Evolutionary conservation across 2,329 filamentous ascomycete species (phyloP).

Genomic region (Cladophialophora yegresii): DNA sequence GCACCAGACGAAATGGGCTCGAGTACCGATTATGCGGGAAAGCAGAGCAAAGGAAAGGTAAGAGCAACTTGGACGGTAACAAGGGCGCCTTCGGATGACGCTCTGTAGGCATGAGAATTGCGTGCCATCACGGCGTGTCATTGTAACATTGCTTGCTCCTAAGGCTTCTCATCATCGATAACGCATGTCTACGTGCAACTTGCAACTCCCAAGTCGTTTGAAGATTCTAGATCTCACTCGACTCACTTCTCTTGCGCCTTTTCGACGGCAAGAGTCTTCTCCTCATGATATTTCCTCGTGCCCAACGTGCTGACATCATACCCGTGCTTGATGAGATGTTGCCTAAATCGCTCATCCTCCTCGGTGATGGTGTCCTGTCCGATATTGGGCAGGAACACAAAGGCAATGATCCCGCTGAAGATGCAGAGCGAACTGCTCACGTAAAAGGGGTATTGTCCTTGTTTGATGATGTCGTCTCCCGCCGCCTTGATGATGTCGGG

Average conservation of each 20-base stretch:
- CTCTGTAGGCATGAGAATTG: neutral
- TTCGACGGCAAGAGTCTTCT: constrained; percentile 13
- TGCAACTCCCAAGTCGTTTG: neutral
- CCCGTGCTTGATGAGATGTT: constrained; percentile 70
- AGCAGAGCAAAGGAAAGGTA: no score
- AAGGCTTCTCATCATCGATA: neutral
- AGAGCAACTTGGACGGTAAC: no score
- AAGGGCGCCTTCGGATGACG: neutral
- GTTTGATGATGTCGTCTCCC: constrained; percentile 56
- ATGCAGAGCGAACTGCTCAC: constrained; percentile 77
- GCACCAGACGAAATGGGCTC: neutral
- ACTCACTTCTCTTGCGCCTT: constrained; percentile 1
- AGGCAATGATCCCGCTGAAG: constrained; percentile 67
- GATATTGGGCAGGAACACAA: constrained; percentile 73
- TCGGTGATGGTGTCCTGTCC: constrained; percentile 73
- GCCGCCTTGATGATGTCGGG: constrained; percentile 64
- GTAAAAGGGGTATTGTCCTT: constrained; percentile 85
- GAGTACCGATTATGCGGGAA: neutral
- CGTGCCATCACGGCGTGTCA: neutral
- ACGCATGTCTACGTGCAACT: neutral
- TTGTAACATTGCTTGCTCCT: neutral
- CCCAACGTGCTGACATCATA: constrained; percentile 70
- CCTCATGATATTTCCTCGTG: constrained; percentile 34
- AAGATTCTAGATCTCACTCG: neutral
- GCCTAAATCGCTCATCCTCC: constrained; percentile 75